A percentile compares a stretch with the other conserved stretches of the same genome.
phyloP scores from a whole-genome alignment of 129 eudicot genomes.

The Oenanthe sinensis region DNA sequence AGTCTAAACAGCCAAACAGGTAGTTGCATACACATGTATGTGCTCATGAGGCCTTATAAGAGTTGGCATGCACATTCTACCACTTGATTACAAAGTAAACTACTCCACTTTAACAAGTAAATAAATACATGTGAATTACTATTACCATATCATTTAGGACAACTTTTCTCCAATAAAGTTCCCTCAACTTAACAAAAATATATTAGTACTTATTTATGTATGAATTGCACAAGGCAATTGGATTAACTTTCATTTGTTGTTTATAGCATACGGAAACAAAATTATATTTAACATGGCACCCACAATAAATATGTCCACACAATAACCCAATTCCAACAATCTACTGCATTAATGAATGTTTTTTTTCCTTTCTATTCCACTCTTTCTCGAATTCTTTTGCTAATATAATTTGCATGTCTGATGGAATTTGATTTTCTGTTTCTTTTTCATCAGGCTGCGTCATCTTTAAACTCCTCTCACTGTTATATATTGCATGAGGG shows the following conservation, averaged over 20 bases:
- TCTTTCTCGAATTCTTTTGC: neutral
- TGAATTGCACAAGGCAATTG: neutral
- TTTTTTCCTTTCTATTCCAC: no score
- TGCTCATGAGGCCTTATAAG: no score
- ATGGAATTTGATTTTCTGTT: conserved; percentile 6
- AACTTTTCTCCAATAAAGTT: no score
- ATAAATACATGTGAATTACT: no score
- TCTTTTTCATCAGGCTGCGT: conserved; percentile 45
- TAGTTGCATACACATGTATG: neutral
- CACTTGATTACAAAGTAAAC: no score
- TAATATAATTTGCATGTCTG: neutral
- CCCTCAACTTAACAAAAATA: no score
- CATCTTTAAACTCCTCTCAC: conserved; percentile 81
- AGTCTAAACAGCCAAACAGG: neutral
- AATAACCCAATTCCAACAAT: neutral
- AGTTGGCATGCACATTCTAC: no score
- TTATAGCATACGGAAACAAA: neutral
- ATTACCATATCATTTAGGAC: no score
- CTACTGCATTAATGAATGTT: neutral
- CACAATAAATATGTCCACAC: neutral
- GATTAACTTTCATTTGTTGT: neutral
- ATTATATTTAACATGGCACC: neutral
- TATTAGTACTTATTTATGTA: no score
- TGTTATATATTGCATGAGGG: conserved; percentile 83
- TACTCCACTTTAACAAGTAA: no score